Conservation (phyloP, 2,329 filamentous ascomycete genomes). For the Epichloe sibirici region DNA sequence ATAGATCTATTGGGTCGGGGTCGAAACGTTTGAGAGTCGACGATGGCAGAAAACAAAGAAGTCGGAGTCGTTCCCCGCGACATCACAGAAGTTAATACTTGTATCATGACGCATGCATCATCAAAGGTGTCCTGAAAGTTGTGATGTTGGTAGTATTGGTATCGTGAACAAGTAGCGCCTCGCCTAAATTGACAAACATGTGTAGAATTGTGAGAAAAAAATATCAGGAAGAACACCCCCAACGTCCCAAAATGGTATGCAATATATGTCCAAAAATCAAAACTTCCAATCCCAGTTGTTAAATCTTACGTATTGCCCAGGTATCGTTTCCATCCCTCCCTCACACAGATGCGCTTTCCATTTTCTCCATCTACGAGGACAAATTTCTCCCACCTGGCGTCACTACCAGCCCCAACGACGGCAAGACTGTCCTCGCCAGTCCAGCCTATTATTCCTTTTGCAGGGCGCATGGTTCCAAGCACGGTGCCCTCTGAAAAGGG, state of each 20-base stretch:
- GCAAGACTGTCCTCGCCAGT: conserved; percentile 59
- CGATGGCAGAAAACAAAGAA: conserved; percentile 14
- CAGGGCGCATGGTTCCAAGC: conserved; percentile 43
- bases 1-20: conserved; percentile 17
- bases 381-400: conserved; percentile 84
- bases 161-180: background rate
- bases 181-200: background rate
- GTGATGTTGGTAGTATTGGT: background rate
- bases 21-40: conserved; percentile 17
- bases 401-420: conserved; percentile 66
- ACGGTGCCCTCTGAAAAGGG: conserved; percentile 32
- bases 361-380: conserved; percentile 55
- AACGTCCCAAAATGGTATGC: background rate
- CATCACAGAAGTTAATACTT: conserved; percentile 11
- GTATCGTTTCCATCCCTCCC: conserved; percentile 77
- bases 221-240: background rate
- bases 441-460: conserved; percentile 83
- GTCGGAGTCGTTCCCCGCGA: conserved; percentile 14
- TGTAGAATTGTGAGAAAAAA: background rate
- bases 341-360: conserved; percentile 51
- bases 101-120: background rate
- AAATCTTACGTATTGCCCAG: conserved; percentile 30
- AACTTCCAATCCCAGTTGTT: background rate
- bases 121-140: background rate
- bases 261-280: background rate